These are phyloP conservation scores for Pseudocercospora fuligena DNA, from an alignment of 2,329 filamentous ascomycete genomes.

Conservation along the genomic window DNA sequence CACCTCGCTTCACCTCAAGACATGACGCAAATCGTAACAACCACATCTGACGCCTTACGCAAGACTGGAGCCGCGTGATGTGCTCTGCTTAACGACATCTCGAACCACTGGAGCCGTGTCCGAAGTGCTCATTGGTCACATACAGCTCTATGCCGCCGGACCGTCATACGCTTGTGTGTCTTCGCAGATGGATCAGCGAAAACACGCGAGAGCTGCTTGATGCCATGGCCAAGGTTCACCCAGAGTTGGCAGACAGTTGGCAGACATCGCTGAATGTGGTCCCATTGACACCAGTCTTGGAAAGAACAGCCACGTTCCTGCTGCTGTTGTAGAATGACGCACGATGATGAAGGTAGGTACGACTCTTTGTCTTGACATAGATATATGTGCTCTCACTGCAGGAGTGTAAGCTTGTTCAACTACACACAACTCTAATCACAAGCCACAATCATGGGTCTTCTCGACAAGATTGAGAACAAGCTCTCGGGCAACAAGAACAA, in stretches of 20 bases:
- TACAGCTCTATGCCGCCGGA: not conserved
- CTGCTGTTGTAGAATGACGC: slow-evolving; percentile 1
- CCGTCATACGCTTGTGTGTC: not conserved
- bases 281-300: not conserved
- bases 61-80: slow-evolving; percentile 3
- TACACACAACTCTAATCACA: not conserved
- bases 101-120: not conserved
- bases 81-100: not conserved
- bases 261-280: not conserved
- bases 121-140: not conserved
- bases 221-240: not conserved
- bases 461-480: slow-evolving; percentile 30
- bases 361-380: not conserved
- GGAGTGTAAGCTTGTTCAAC: not conserved
- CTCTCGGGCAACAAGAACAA: slow-evolving; percentile 25
- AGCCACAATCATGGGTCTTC: slow-evolving; percentile 23
- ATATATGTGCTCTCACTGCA: not conserved
- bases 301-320: not conserved
- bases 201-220: not conserved
- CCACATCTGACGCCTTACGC: not conserved
- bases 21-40: not conserved
- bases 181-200: not conserved
- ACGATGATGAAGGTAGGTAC: slow-evolving; percentile 7
- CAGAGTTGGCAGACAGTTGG: slow-evolving; percentile 6
- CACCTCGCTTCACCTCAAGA: not conserved